Conservation (phyloP, 371 early-diverging fungal species). For the Polyrhizophydium stewartii region DNA sequence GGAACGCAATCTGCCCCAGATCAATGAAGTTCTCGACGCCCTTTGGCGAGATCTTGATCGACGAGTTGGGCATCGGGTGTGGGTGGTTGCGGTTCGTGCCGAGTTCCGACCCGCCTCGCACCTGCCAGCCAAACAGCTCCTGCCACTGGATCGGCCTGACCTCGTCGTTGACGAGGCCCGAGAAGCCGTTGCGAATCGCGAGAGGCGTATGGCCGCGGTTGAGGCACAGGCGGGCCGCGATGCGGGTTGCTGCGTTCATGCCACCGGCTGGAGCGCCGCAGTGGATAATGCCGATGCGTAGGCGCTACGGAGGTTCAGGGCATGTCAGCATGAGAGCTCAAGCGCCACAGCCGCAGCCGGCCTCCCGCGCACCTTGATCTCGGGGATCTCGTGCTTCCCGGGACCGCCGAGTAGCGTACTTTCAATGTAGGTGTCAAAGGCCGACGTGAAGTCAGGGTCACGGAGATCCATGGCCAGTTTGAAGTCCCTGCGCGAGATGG, state of each 20-base stretch:
- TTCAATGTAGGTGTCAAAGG: constrained; percentile 57
- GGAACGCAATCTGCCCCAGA: constrained; percentile 83
- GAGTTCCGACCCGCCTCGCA: constrained; percentile 90
- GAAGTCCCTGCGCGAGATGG: constrained; percentile 82
- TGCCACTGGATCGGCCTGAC: constrained; percentile 74
- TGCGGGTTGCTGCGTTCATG: constrained; percentile 96
- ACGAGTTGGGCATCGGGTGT: constrained; percentile 18
- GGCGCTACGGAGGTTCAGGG: constrained; percentile 21
- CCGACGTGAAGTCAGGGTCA: constrained; percentile 82
- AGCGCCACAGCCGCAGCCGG: not conserved
- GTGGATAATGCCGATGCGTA: constrained; percentile 91
- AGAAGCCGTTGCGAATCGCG: constrained; percentile 91
- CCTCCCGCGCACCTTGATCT: constrained; percentile 17
- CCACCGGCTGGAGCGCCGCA: constrained; percentile 97
- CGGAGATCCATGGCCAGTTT: constrained; percentile 85
- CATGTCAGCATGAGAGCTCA: not conserved
- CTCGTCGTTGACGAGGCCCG: constrained; percentile 85
- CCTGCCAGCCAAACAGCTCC: constrained; percentile 86
- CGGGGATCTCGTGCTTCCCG: constrained; percentile 14
- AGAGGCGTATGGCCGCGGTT: constrained; percentile 82
- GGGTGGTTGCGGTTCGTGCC: constrained; percentile 94
- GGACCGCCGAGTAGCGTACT: constrained; percentile 28
- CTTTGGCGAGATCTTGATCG: constrained; percentile 18
- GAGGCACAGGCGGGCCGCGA: constrained; percentile 80
- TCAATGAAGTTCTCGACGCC: constrained; percentile 54